These are phyloP conservation scores for Tetrapisispora phaffii DNA, from an alignment of 805 yeast species.

Conservation along the genomic window DNA sequence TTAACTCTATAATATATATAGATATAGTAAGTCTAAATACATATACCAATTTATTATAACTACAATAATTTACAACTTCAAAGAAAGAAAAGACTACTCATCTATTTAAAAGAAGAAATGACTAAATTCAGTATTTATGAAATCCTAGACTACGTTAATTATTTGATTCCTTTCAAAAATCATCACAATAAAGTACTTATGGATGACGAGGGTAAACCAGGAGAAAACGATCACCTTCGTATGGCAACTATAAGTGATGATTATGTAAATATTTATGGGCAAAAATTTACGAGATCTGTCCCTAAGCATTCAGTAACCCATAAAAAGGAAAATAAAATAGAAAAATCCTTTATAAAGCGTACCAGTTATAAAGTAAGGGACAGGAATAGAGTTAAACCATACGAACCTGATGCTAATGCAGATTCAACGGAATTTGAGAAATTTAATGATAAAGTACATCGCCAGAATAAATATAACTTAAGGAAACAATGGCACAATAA, in stretches of 20 bases:
- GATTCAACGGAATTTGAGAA: background rate
- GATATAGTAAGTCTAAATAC: background rate
- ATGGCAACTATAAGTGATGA: background rate
- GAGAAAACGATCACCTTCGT: background rate
- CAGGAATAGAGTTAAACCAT: background rate
- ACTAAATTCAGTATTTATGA: background rate
- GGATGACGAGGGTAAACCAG: background rate
- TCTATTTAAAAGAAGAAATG: background rate
- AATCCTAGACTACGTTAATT: background rate
- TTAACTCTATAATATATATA: no score
- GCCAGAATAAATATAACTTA: background rate
- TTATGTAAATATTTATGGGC: conserved; percentile 1
- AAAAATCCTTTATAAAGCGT: background rate
- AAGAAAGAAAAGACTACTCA: background rate
- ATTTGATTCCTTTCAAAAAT: background rate
- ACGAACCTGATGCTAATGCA: background rate
- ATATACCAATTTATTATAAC: background rate
- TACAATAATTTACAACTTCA: background rate
- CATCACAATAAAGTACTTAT: background rate
- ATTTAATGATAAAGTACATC: background rate
- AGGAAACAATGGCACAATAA: conserved; percentile 1
- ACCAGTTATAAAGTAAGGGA: background rate
- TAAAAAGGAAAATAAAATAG: background rate
- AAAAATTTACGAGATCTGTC: background rate
- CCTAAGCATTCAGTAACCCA: background rate